Evolutionary conservation across 176 grass and related monocot species (phyloP).

Genomic region (Poa pratensis): DNA sequence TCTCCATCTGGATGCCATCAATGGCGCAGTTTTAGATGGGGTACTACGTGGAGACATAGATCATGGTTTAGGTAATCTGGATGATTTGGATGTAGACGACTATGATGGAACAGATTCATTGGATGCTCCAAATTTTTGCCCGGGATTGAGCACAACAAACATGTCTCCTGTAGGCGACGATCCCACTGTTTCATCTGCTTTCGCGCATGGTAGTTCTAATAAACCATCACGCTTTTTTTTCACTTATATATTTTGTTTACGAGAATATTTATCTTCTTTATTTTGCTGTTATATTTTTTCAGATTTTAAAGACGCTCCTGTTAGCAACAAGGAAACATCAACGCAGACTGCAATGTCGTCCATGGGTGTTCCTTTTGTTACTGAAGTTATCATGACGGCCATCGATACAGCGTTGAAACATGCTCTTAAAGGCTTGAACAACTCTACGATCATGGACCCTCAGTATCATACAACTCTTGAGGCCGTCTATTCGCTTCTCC

Average conservation of each 20-base stretch:
- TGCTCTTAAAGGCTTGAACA: not conserved
- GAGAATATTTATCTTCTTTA: no score
- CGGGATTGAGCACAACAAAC: not conserved
- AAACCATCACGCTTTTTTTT: no score
- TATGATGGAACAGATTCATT: not conserved
- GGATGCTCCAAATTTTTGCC: not conserved
- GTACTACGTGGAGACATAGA: not conserved
- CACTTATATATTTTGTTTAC: no score
- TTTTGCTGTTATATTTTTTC: no score
- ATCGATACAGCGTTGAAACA: not conserved
- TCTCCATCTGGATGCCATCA: not conserved
- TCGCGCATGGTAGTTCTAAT: no score
- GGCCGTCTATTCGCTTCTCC: not conserved
- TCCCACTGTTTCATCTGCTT: not conserved
- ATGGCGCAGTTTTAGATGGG: not conserved
- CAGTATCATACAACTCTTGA: not conserved
- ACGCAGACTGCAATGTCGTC: not conserved
- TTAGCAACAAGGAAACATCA: not conserved
- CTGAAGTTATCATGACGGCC: not conserved
- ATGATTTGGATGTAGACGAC: not conserved
- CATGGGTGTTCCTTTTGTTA: not conserved
- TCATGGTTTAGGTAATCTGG: not conserved
- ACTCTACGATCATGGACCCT: not conserved
- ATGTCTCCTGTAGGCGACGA: not conserved
- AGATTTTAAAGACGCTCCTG: no score